Evolutionary conservation across 257 asterid species (phyloP).

Genomic region (Nicotiana attenuata): DNA sequence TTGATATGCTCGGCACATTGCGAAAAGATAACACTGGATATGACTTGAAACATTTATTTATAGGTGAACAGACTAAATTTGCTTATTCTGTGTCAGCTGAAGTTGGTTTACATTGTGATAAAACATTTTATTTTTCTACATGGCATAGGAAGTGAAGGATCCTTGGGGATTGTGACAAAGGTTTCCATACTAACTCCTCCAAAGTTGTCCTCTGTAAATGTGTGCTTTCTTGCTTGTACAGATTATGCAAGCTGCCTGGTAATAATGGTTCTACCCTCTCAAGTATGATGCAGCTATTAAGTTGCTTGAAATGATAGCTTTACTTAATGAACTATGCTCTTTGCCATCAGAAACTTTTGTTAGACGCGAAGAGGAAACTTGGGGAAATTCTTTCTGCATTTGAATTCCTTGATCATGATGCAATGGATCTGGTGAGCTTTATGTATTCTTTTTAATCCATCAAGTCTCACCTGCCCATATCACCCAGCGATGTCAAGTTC

Average conservation of each 20-base stretch:
- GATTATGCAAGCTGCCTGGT: constrained; percentile 97
- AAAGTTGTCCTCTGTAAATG: constrained; percentile 76
- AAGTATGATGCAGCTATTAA: not conserved
- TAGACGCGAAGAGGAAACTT: constrained; percentile 80
- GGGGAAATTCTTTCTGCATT: constrained; percentile 98
- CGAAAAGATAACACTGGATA: constrained; percentile 98
- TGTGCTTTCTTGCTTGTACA: constrained; percentile 88
- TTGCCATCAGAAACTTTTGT: constrained; percentile 56
- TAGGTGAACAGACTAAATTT: constrained; percentile 46
- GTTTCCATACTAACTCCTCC: constrained; percentile 95
- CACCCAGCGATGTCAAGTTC: not conserved
- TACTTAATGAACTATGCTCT: constrained; percentile 15
- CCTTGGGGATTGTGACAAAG: constrained; percentile 89
- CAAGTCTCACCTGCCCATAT: constrained; percentile 5
- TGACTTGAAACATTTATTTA: constrained; percentile 94
- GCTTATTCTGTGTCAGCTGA: constrained; percentile 7
- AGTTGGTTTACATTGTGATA: constrained; percentile 23
- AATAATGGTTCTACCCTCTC: constrained; percentile 20
- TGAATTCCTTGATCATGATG: constrained; percentile 77
- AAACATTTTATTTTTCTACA: constrained; percentile 5
- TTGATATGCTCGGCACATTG: constrained; percentile 90
- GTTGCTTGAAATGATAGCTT: not conserved
- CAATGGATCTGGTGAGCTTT: constrained; percentile 83
- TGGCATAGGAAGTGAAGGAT: constrained; percentile 90
- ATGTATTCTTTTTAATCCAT: not conserved